Conservation (phyloP, 208 protist genomes). For the Leishmania lainsoni region DNA sequence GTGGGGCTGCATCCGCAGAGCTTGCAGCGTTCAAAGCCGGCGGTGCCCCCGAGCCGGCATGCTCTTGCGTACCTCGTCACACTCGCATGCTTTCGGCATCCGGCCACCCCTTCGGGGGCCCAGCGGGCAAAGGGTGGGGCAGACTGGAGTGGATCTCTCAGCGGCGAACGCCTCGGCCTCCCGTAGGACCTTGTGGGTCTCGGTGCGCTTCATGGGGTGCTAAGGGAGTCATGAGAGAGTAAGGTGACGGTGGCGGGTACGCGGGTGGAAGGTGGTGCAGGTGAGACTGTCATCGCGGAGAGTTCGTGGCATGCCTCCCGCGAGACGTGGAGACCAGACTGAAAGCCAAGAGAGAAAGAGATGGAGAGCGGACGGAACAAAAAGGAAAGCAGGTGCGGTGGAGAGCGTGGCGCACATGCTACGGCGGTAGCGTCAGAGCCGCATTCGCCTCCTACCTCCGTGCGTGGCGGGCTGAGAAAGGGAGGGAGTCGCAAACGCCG, state of each 20-base stretch:
- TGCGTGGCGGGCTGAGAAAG: background rate
- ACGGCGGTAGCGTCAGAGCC: background rate
- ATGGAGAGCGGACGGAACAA: background rate
- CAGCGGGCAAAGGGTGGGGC: conserved; percentile 23
- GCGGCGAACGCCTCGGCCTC: conserved; percentile 26
- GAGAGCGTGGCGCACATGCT: background rate
- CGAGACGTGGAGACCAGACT: background rate
- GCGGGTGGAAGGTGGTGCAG: too few relatives aligned
- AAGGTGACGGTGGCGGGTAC: background rate
- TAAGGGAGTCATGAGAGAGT: background rate
- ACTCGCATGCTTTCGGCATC: conserved; percentile 12
- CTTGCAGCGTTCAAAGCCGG: conserved; percentile 23
- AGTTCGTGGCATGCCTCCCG: background rate
- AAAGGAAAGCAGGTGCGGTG: background rate
- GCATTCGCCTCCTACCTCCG: background rate
- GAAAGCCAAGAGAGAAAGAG: background rate
- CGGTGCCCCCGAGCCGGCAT: conserved; percentile 26
- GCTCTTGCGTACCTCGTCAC: conserved; percentile 6
- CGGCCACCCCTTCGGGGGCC: conserved; percentile 8
- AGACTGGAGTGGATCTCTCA: conserved; percentile 16
- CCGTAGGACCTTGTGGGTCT: conserved; percentile 7
- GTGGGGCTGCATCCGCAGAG: conserved; percentile 20
- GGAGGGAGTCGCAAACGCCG: too few relatives aligned
- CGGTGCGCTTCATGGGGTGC: background rate
- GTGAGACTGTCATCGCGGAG: background rate